phyloP scores from a whole-genome alignment of 129 eudicot species.

The Pittosporum tobira region DNA sequence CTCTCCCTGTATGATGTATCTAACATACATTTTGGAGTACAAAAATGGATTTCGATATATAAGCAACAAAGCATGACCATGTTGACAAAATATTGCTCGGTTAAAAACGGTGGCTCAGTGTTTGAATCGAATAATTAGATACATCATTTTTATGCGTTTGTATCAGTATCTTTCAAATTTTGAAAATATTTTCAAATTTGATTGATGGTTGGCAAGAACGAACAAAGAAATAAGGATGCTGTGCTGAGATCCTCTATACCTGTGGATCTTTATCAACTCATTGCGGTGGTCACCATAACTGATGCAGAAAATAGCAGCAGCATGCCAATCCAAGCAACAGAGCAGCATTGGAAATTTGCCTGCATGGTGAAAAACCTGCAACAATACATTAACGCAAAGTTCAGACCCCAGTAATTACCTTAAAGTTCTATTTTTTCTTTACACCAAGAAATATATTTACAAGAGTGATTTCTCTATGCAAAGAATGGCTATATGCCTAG shows the following conservation, averaged over 20 bases:
- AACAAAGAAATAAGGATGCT: neutral
- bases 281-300: neutral
- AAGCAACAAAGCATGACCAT: too few species aligned
- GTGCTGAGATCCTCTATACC: too few species aligned
- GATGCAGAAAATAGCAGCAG: constrained; percentile 15
- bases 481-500: neutral
- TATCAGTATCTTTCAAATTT: too few species aligned
- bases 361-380: constrained; percentile 37
- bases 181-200: too few species aligned
- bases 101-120: too few species aligned
- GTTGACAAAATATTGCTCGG: too few species aligned
- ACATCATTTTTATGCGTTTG: too few species aligned
- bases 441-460: neutral
- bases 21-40: too few species aligned
- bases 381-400: neutral
- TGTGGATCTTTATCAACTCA: neutral
- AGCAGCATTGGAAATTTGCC: neutral
- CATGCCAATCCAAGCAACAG: constrained; percentile 26
- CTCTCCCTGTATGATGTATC: too few species aligned
- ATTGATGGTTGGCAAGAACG: neutral
- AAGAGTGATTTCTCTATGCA: too few species aligned
- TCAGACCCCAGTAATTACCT: neutral
- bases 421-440: neutral
- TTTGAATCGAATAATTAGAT: too few species aligned
- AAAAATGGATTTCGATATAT: too few species aligned